Conservation (phyloP, 306 rosid species). For the Cucumis cinereus region DNA sequence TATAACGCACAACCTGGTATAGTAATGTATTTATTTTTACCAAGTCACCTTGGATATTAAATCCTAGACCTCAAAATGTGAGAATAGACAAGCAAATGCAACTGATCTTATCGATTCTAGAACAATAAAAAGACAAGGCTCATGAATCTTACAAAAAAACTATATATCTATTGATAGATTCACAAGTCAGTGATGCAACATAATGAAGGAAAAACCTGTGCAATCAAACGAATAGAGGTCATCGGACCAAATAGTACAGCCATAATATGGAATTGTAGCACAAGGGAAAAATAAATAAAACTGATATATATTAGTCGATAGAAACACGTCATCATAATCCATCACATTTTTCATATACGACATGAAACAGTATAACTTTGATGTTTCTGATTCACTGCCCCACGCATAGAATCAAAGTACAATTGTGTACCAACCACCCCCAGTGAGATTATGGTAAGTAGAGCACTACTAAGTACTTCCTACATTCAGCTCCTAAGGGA, state of each 20-base stretch:
- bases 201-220: background rate
- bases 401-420: slow-evolving; percentile 9
- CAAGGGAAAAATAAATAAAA: background rate
- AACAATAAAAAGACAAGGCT: background rate
- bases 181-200: too few relatives aligned
- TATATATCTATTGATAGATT: too few relatives aligned
- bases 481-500: slow-evolving; percentile 3
- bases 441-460: slow-evolving; percentile 7
- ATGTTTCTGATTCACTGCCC: slow-evolving; percentile 14
- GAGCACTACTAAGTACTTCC: background rate
- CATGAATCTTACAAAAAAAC: background rate
- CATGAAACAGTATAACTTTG: background rate
- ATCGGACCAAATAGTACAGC: background rate
- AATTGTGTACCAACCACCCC: slow-evolving; percentile 2
- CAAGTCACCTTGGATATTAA: too few relatives aligned
- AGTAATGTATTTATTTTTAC: too few relatives aligned
- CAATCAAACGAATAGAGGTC: background rate
- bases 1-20: background rate
- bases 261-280: background rate
- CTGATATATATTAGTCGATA: background rate
- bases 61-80: background rate
- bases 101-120: background rate
- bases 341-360: slow-evolving; percentile 2
- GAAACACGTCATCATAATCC: background rate
- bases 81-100: too few relatives aligned